Percentiles rank a stretch among this genome's conserved stretches.
Evolutionary conservation across 257 asterid species (phyloP).

Genomic region (Rhazya stricta): DNA sequence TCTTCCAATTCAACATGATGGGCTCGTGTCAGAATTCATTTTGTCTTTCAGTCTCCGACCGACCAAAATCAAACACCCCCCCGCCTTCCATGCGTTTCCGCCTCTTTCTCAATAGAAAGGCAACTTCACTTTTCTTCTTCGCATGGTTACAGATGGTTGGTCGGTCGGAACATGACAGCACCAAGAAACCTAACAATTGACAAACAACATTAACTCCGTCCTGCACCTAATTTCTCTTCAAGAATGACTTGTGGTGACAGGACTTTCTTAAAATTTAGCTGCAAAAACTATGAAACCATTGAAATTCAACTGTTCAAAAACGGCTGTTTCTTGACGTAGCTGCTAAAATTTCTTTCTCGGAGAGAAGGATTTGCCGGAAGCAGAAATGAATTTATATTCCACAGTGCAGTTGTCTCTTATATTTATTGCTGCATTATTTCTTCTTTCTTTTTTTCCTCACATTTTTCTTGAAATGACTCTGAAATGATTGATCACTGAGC

Average conservation of each 20-base stretch:
- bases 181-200: slow-evolving; percentile 30
- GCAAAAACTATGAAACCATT: not conserved
- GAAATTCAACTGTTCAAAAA: slow-evolving; percentile 2
- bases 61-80: not conserved
- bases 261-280: slow-evolving; percentile 12
- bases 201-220: slow-evolving; percentile 13
- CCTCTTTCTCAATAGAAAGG: too few species aligned
- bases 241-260: slow-evolving; percentile 13
- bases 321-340: slow-evolving; percentile 6
- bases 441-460: not conserved
- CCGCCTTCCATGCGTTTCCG: too few species aligned
- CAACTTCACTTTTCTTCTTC: not conserved
- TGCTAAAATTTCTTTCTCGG: not conserved
- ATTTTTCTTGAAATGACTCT: not conserved
- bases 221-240: not conserved
- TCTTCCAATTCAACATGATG: slow-evolving; percentile 7
- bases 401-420: not conserved
- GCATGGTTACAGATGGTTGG: slow-evolving; percentile 7
- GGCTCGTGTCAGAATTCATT: slow-evolving; percentile 16
- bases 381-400: slow-evolving; percentile 7
- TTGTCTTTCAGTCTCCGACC: slow-evolving; percentile 17
- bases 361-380: slow-evolving; percentile 2
- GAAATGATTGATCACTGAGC: not conserved
- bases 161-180: slow-evolving; percentile 20
- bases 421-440: not conserved